These are phyloP conservation scores for Triticum aestivum DNA, from an alignment of 176 grass and related monocot species.

Conservation along the genomic window IWGSC_CS_RefSeq_v2.1 NC_057797.1:732768550-732769049, in stretches of 20 bases:
- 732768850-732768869: not conserved
- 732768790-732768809: too few relatives aligned
- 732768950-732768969: not conserved
- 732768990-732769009: not conserved
- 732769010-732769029: not conserved
- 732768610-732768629: not conserved
- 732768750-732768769: not conserved
- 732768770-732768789: too few relatives aligned
- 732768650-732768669: not conserved
- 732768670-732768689: not conserved
- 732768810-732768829: too few relatives aligned
- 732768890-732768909: too few relatives aligned
- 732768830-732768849: too few relatives aligned
- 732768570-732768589: not conserved
- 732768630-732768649: not conserved
- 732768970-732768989: not conserved
- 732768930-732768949: not conserved
- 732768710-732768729: not conserved
- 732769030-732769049: slow-evolving; percentile 1
- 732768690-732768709: not conserved
- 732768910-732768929: not conserved
- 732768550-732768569: not conserved
- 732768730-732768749: not conserved
- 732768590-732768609: not conserved
- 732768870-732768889: too few relatives aligned